These are phyloP conservation scores for Starmerella sp. DNA, from an alignment of 805 yeast genomes.

Conservation along the genomic window DNA sequence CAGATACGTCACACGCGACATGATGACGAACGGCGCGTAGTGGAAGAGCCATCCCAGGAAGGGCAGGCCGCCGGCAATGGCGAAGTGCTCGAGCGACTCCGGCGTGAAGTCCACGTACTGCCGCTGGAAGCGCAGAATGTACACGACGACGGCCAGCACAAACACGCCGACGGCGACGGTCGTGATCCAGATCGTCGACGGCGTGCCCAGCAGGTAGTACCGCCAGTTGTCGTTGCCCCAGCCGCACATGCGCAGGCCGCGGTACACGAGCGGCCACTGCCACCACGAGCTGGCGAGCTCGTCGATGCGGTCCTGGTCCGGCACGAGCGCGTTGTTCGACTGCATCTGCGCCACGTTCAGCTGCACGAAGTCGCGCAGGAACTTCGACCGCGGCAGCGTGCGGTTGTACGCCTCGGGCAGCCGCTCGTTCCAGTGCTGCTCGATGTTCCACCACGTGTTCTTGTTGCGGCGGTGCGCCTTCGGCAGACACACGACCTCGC, in stretches of 20 bases:
- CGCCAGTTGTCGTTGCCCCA: constrained; percentile 49
- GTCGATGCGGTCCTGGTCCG: constrained; percentile 61
- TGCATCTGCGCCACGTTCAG: constrained; percentile 74
- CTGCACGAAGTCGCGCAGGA: constrained; percentile 58
- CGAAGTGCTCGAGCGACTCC: constrained; percentile 33
- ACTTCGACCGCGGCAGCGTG: constrained; percentile 40
- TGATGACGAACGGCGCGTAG: constrained; percentile 74
- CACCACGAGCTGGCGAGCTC: constrained; percentile 65
- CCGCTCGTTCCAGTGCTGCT: constrained; percentile 48
- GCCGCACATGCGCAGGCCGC: constrained; percentile 66
- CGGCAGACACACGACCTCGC: constrained; percentile 72
- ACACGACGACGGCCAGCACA: constrained; percentile 30
- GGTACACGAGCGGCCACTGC: constrained; percentile 68
- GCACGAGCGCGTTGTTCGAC: constrained; percentile 69
- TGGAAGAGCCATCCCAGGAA: constrained; percentile 86
- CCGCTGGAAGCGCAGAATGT: constrained; percentile 56
- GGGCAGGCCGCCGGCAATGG: constrained; percentile 68
- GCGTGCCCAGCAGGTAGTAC: constrained; percentile 60
- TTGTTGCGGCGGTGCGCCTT: constrained; percentile 43
- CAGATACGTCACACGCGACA: constrained; percentile 95
- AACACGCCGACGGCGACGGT: constrained; percentile 32
- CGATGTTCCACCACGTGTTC: constrained; percentile 73
- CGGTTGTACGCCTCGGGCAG: constrained; percentile 34
- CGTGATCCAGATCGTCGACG: constrained; percentile 53
- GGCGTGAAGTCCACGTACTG: constrained; percentile 34